Percentiles rank a stretch among this genome's conserved stretches.
phyloP scores from a whole-genome alignment of 768 basidiomycete genomes.

The Brasilioporus rufonigricans region DNA sequence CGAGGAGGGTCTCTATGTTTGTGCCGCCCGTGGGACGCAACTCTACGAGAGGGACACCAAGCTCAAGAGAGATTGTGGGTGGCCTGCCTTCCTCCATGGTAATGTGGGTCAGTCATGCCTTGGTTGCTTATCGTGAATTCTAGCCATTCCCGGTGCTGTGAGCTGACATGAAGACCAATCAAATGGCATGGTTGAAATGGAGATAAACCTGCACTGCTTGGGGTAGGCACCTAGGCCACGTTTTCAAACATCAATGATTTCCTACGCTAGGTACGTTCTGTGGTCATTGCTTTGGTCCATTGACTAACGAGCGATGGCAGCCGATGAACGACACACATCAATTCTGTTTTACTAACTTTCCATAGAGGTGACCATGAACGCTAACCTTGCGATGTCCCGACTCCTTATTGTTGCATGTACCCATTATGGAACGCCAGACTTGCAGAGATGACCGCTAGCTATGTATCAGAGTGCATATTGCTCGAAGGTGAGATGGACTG shows the following conservation, averaged over 20 bases:
- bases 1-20: conserved; percentile 68
- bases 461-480: background rate
- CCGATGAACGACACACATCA: conserved; percentile 89
- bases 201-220: conserved; percentile 90
- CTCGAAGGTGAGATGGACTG: background rate
- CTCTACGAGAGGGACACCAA: conserved; percentile 89
- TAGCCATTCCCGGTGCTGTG: conserved; percentile 90
- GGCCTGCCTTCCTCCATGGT: conserved; percentile 99
- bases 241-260: conserved; percentile 92
- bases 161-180: conserved; percentile 69
- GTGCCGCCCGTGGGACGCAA: conserved; percentile 77
- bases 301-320: conserved; percentile 34
- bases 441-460: background rate
- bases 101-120: conserved; percentile 8
- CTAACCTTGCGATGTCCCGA: no score
- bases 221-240: conserved; percentile 92
- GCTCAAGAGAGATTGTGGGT: conserved; percentile 92
- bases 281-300: background rate
- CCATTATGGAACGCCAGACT: no score
- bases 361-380: conserved; percentile 29
- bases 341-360: conserved; percentile 84
- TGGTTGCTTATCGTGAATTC: conserved; percentile 1
- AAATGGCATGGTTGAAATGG: conserved; percentile 67
- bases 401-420: background rate
- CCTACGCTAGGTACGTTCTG: conserved; percentile 63